A percentile compares a stretch with the other conserved stretches of the same genome.
These are phyloP conservation scores for Micractinium conductrix DNA, from an alignment of 139 green algal genomes.

Conservation along the genomic window DNA sequence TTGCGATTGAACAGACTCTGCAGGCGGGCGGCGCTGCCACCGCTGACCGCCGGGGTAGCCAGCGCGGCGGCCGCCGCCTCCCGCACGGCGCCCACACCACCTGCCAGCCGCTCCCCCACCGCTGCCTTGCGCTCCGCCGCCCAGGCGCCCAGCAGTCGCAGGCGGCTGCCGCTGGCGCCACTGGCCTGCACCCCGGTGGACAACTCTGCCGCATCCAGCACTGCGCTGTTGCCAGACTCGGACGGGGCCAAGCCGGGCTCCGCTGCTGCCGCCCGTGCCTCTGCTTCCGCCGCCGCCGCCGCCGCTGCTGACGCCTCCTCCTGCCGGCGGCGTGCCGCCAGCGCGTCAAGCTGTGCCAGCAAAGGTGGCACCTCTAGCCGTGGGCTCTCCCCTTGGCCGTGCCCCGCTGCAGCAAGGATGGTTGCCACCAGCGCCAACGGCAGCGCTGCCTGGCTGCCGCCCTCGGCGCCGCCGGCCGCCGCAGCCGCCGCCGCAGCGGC, in stretches of 20 bases:
- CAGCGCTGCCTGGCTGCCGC: conserved; percentile 47
- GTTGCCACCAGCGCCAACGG: conserved; percentile 72
- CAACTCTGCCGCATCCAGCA: no score
- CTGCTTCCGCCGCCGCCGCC: neutral
- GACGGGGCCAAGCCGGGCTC: no score
- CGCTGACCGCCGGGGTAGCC: neutral
- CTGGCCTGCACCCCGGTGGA: no score
- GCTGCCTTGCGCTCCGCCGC: conserved; percentile 31
- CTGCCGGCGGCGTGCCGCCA: conserved; percentile 4
- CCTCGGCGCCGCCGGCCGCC: conserved; percentile 33
- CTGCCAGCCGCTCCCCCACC: conserved; percentile 1
- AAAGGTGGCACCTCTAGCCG: conserved; percentile 37
- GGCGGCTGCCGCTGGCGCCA: neutral
- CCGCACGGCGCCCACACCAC: conserved; percentile 11
- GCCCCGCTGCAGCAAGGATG: conserved; percentile 51
- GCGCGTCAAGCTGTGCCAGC: conserved; percentile 50
- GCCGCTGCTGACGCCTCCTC: neutral
- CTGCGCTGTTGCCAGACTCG: neutral
- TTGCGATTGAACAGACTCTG: conserved; percentile 23
- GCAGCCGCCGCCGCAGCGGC: neutral
- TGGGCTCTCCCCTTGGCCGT: neutral
- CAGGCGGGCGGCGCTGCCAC: conserved; percentile 15
- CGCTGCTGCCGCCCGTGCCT: neutral
- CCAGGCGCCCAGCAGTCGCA: conserved; percentile 14
- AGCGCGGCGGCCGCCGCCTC: no score